Conservation (phyloP, 441 rosid species). For the Bocquillonia castaneifolia region DNA sequence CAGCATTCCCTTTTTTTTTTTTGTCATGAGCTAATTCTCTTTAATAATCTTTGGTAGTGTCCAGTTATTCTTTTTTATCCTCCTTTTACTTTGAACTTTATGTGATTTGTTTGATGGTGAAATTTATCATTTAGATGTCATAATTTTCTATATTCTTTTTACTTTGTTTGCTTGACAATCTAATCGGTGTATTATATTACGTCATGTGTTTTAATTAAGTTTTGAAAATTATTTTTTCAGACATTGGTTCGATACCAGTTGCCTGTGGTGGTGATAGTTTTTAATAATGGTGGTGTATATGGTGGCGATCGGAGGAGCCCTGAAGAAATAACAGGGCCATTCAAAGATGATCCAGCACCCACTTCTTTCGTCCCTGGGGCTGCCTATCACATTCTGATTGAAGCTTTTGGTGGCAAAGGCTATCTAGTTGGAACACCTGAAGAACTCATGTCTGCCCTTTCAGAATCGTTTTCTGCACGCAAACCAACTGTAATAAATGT, state of each 20-base stretch:
- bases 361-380: constrained; percentile 89
- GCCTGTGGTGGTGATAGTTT: constrained; percentile 80
- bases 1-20: not conserved
- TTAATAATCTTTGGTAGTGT: constrained; percentile 5
- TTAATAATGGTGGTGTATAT: constrained; percentile 90
- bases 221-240: constrained; percentile 42
- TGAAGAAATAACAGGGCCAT: constrained; percentile 72
- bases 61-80: not conserved
- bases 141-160: not conserved
- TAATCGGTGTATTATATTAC: not conserved
- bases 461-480: constrained; percentile 61
- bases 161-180: not conserved
- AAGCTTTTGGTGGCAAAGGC: constrained; percentile 94
- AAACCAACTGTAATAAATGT: constrained; percentile 83
- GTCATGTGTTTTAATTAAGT: not conserved
- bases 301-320: constrained; percentile 85
- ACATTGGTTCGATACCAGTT: constrained; percentile 83
- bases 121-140: not conserved
- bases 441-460: constrained; percentile 68
- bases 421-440: constrained; percentile 76
- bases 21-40: not conserved
- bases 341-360: constrained; percentile 90
- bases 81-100: not conserved
- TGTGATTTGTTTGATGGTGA: not conserved
- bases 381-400: constrained; percentile 62